Conservation (phyloP, 371 early-diverging fungal genomes). For the Amoeboaphelidium protococcarum region DNA sequence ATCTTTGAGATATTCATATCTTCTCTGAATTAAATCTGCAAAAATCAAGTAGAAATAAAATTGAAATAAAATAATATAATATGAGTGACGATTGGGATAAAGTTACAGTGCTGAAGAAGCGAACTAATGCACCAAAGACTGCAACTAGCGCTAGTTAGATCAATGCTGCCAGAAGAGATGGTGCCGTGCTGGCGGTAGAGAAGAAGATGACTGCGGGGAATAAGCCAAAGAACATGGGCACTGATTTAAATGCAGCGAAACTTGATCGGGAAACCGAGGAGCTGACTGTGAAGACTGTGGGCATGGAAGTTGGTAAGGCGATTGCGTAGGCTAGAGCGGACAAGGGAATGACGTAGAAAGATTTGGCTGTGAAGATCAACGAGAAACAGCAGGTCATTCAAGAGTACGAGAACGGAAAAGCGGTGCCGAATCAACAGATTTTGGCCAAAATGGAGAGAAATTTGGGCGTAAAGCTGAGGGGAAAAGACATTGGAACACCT, state of each 20-base stretch:
- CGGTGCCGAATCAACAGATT: conserved; percentile 69
- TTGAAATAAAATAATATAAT: no score
- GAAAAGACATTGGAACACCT: not conserved
- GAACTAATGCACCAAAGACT: conserved; percentile 29
- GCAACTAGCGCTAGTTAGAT: conserved; percentile 32
- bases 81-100: conserved; percentile 56
- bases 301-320: conserved; percentile 48
- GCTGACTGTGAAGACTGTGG: conserved; percentile 26
- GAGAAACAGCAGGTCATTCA: conserved; percentile 44
- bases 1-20: no score
- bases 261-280: conserved; percentile 67
- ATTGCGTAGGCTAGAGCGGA: conserved; percentile 53
- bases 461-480: not conserved
- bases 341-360: conserved; percentile 62
- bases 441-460: conserved; percentile 60
- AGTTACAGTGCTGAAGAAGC: conserved; percentile 49
- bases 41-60: no score
- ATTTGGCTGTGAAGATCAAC: conserved; percentile 28
- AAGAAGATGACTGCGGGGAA: conserved; percentile 34
- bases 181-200: conserved; percentile 37
- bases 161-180: conserved; percentile 53
- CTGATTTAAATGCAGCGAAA: conserved; percentile 30
- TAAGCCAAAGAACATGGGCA: conserved; percentile 5
- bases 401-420: conserved; percentile 66
- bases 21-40: no score